Evolutionary conservation across 1,139 yeast genomes (phyloP).

Genomic region (Oligophagozyma castellii): DNA sequence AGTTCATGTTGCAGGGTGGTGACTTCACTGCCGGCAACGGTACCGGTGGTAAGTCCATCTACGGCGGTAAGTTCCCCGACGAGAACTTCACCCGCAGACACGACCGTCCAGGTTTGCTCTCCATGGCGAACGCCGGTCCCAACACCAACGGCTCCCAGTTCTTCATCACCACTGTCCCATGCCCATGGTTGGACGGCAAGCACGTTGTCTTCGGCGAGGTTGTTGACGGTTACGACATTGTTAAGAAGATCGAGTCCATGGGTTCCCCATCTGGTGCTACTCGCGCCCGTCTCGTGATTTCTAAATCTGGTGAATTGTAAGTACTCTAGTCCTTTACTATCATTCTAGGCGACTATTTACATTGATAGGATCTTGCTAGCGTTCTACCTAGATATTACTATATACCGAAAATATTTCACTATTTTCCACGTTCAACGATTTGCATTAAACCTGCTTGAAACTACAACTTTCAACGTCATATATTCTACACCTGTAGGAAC

Average conservation of each 20-base stretch:
- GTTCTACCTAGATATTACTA: too few relatives aligned
- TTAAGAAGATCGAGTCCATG: constrained; percentile 77
- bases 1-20: constrained; percentile 99
- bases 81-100: constrained; percentile 85
- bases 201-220: constrained; percentile 99
- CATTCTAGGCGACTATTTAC: too few relatives aligned
- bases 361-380: too few relatives aligned
- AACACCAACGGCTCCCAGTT: constrained; percentile 99
- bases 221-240: constrained; percentile 75
- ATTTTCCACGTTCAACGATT: too few relatives aligned
- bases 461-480: too few relatives aligned
- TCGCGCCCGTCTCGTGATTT: constrained; percentile 62
- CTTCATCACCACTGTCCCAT: constrained; percentile 92
- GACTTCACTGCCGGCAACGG: constrained; percentile 92
- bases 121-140: constrained; percentile 99
- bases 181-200: constrained; percentile 97
- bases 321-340: too few relatives aligned
- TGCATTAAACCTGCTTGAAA: too few relatives aligned
- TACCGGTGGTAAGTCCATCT: constrained; percentile 98
- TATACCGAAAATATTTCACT: too few relatives aligned
- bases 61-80: constrained; percentile 90
- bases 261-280: constrained; percentile 85
- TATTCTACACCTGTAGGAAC: too few relatives aligned
- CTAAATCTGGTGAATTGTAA: constrained; percentile 74
- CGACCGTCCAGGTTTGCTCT: constrained; percentile 85